A percentile compares a stretch with the other conserved stretches of the same genome.
These are phyloP conservation scores for Neopestalotiopsis sp. DNA, from an alignment of 2,329 filamentous ascomycete genomes.

Conservation along the genomic window DNA sequence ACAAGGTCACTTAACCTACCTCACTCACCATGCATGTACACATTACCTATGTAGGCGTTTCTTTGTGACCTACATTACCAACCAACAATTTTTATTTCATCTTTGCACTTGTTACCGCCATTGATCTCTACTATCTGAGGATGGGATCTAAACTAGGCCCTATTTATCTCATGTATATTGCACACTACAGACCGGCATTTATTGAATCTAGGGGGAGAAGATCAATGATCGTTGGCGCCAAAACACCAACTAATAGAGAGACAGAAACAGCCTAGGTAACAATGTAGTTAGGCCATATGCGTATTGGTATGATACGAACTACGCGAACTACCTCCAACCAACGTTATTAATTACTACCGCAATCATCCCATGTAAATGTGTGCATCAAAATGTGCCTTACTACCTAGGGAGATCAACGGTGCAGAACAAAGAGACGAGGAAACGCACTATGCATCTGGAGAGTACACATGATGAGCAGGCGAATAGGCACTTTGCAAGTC, in stretches of 20 bases:
- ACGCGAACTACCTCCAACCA: slow-evolving; percentile 2
- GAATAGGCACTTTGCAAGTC: not conserved
- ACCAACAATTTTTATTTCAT: not conserved
- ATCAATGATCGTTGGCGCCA: not conserved
- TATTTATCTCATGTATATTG: not conserved
- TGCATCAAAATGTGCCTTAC: not conserved
- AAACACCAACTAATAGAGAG: not conserved
- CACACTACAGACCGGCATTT: not conserved
- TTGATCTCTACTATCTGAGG: not conserved
- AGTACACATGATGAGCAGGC: not conserved
- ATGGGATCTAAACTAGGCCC: not conserved
- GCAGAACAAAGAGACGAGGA: not conserved
- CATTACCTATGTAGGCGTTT: too few species aligned
- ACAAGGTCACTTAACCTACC: not conserved
- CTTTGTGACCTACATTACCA: not conserved
- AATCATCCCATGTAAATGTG: not conserved
- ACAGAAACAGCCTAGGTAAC: not conserved
- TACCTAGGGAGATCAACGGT: not conserved
- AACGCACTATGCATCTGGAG: not conserved
- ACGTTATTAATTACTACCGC: not conserved
- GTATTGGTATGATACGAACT: not conserved
- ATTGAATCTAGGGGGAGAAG: not conserved
- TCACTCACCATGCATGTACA: not conserved
- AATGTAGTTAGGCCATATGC: not conserved
- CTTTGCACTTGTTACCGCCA: not conserved